Conservation (phyloP, 768 basidiomycete genomes). For the Paxillus ammoniavirescens region DNA sequence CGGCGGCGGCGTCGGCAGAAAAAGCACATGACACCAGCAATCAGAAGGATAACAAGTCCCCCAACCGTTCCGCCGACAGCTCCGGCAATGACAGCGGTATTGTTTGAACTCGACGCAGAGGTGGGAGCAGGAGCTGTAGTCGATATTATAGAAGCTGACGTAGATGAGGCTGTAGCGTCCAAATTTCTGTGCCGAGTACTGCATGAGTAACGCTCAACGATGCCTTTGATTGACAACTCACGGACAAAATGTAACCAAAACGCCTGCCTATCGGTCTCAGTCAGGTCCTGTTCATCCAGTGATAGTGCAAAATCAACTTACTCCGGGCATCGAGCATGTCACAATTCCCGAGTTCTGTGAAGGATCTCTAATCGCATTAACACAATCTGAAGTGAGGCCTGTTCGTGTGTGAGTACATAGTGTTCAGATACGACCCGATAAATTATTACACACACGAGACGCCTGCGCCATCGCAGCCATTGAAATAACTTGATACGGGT, state of each 20-base stretch:
- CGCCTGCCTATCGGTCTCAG: neutral
- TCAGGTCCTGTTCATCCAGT: neutral
- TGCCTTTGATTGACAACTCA: neutral
- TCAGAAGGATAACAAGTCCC: neutral
- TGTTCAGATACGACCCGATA: neutral
- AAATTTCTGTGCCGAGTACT: neutral
- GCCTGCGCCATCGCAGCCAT: constrained; percentile 3
- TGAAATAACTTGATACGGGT: neutral
- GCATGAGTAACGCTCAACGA: neutral
- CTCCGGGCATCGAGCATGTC: neutral
- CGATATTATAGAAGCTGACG: neutral
- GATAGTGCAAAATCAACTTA: neutral
- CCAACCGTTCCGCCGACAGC: neutral
- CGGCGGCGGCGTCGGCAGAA: neutral
- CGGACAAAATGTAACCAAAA: constrained; percentile 4
- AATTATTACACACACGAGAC: neutral
- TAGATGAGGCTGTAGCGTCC: neutral
- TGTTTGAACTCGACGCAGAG: neutral
- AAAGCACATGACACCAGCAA: neutral
- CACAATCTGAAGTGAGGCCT: neutral
- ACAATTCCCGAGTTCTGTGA: neutral
- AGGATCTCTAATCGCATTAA: constrained; percentile 3
- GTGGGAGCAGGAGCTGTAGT: neutral
- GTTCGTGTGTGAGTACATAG: neutral
- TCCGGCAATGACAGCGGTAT: neutral